Percentiles rank a stretch among this genome's conserved stretches.
Evolutionary conservation across 2,329 filamentous ascomycete species (phyloP).

Genomic region (Claviceps lovelessii): DNA sequence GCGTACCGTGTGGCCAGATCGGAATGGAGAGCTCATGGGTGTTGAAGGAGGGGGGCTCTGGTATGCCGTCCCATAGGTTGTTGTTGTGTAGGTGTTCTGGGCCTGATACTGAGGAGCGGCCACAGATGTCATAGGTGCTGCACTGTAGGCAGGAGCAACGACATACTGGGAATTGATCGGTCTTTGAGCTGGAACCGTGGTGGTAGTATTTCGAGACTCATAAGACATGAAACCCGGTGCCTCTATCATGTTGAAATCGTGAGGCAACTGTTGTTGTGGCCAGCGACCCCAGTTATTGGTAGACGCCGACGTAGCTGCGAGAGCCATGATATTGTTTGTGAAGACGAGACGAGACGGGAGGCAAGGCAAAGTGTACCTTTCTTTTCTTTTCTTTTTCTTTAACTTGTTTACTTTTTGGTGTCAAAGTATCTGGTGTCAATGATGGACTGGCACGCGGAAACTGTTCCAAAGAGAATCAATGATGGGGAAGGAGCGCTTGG

Average conservation of each 20-base stretch:
- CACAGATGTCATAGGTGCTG: conserved; percentile 28
- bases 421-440: no score
- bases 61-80: conserved; percentile 27
- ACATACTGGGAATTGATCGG: conserved; percentile 34
- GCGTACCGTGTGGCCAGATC: conserved; percentile 20
- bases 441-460: background rate
- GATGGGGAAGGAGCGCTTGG: background rate
- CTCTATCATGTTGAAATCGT: conserved; percentile 36
- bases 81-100: conserved; percentile 23
- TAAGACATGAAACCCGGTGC: conserved; percentile 32
- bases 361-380: no score
- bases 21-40: conserved; percentile 20
- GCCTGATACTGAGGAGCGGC: conserved; percentile 28
- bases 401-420: no score
- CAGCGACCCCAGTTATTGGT: conserved; percentile 39
- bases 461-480: background rate
- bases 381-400: no score
- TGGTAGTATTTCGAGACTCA: conserved; percentile 24
- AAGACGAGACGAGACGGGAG: background rate
- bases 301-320: conserved; percentile 30
- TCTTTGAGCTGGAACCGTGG: conserved; percentile 26
- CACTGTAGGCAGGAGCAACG: conserved; percentile 29
- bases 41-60: conserved; percentile 21
- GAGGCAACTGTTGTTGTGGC: conserved; percentile 33
- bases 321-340: conserved; percentile 25